These are phyloP conservation scores for Thelonectria discophora DNA, from an alignment of 2,329 filamentous ascomycete species.

Conservation along the genomic window DNA sequence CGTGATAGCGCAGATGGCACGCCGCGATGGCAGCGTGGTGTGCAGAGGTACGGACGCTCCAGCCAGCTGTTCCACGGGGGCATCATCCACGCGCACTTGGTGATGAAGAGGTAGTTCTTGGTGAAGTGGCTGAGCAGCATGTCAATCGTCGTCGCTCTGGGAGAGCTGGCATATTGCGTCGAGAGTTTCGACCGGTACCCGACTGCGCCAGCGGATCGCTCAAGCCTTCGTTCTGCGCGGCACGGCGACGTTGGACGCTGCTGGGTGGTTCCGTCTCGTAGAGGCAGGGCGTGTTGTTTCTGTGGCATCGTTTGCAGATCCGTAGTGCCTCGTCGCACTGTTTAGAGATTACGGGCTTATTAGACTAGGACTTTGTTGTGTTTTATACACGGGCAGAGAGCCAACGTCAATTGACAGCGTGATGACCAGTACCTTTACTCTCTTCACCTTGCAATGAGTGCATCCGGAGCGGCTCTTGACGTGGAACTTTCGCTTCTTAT, in stretches of 20 bases:
- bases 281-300: neutral
- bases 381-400: neutral
- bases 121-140: constrained; percentile 4
- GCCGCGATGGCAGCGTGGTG: constrained; percentile 12
- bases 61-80: neutral
- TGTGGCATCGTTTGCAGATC: neutral
- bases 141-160: constrained; percentile 6
- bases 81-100: neutral
- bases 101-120: constrained; percentile 10
- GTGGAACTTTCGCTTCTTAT: constrained; percentile 7
- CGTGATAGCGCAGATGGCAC: constrained; percentile 10
- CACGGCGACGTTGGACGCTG: neutral
- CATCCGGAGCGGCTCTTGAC: constrained; percentile 4
- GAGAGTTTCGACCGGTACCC: constrained; percentile 7
- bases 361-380: neutral
- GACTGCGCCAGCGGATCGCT: constrained; percentile 6
- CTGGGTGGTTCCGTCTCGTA: neutral
- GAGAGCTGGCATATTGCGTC: neutral
- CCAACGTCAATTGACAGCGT: neutral
- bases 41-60: constrained; percentile 3
- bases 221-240: neutral
- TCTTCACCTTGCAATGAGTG: neutral
- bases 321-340: constrained; percentile 10
- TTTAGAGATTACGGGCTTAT: neutral
- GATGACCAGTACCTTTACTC: constrained; percentile 9